Evolutionary conservation across 805 yeast species (phyloP), one percentile per base, ranked within the genome.

Genomic region (Ogataea saltuana): DNA sequence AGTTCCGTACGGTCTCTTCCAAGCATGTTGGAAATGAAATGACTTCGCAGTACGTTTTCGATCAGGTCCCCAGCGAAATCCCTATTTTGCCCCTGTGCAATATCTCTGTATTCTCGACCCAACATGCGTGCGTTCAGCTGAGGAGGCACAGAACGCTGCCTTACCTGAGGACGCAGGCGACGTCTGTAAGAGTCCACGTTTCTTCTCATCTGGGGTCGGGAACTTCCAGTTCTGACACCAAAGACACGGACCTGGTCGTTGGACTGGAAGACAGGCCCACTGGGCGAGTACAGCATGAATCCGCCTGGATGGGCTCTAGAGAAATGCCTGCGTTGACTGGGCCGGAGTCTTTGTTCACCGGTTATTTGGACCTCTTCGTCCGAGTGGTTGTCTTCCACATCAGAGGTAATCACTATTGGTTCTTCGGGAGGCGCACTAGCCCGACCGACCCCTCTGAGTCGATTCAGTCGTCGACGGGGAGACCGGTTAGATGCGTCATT

Each of bases 311-410:
- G 44, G 12, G 39, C 36, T 26, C 48, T 48, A 13, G 53, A 48
- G 18, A 50, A 37, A 9, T 43, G 40, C 11, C 54, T 27, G 22
- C 35, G 46, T 13, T 47, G 45, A 21, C 33, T 25, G 7, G 49
- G 48, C 3, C 38, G 48, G 6, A 53, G 33, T n/a, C 25, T 33
- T 11, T 53, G 50, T 36, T 54, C 61, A 17, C 61, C 56, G 3
- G 54, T 45, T 19, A 56, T 44, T 28, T 55, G 47, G 10, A 58
- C 48, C 6, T 58, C 61, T 20, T 52, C 61, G 29, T 56, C 59
- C 4, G 48, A 44, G 18, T 27, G 39, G 5, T 28, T 26, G 19
- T 49, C 50, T 19, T 49, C 53, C 9, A 38, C 49, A 39, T 56
- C 59, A 0, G 59, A 55, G 4, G 48, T 42, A 21, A 56, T 48